Conservation (phyloP, 2,329 filamentous ascomycete species). For the Trichoderma oligosporum region DNA sequence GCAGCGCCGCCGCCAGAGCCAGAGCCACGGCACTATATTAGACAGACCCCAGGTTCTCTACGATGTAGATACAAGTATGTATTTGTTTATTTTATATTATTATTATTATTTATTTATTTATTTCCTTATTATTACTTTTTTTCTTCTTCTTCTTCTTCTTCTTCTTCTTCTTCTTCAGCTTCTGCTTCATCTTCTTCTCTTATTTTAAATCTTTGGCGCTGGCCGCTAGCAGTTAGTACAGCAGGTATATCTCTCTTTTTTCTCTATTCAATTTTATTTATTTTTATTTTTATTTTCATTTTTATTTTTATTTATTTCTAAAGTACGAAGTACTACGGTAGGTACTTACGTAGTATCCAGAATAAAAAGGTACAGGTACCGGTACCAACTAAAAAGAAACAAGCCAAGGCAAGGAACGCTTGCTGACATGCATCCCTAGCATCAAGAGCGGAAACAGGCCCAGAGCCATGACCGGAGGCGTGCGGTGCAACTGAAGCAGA, state of each 20-base stretch:
- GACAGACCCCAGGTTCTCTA: conserved; percentile 15
- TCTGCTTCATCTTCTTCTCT: too few relatives aligned
- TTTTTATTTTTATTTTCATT: neutral
- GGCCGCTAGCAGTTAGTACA: neutral
- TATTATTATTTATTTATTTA: too few relatives aligned
- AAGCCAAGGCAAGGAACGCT: conserved; percentile 19
- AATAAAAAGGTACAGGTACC: too few relatives aligned
- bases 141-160: too few relatives aligned
- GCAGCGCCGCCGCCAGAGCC: neutral
- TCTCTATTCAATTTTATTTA: neutral
- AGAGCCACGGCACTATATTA: neutral
- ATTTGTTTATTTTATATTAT: neutral
- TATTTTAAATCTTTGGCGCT: neutral
- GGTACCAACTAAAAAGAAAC: conserved; percentile 8
- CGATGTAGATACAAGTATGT: neutral
- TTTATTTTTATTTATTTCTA: neutral
- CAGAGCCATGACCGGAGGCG: conserved; percentile 26
- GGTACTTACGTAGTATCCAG: neutral
- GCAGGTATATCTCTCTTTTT: neutral
- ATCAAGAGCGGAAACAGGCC: conserved; percentile 20
- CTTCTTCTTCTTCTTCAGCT: too few relatives aligned
- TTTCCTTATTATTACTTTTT: too few relatives aligned
- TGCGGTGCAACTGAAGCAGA: conserved; percentile 12
- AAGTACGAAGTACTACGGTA: neutral
- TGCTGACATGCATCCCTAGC: conserved; percentile 22